Conservation (phyloP, 2,329 filamentous ascomycete species). For the Aureobasidium sp. region DNA sequence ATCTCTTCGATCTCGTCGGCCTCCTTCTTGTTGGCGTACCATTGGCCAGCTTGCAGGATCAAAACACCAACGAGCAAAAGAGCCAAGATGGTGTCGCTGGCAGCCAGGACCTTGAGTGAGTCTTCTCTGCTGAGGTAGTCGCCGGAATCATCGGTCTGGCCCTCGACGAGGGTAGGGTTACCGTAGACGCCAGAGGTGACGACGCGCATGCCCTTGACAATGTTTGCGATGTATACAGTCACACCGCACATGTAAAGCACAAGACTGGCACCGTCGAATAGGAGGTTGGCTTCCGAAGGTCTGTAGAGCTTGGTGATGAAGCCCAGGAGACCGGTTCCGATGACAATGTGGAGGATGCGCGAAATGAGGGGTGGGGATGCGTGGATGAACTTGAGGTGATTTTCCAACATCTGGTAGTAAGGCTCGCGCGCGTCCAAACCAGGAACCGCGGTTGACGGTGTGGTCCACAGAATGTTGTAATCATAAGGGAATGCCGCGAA, state of each 20-base stretch:
- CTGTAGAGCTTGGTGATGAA: slow-evolving; percentile 94
- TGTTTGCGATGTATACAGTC: slow-evolving; percentile 91
- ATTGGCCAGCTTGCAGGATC: slow-evolving; percentile 90
- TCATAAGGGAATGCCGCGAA: slow-evolving; percentile 97
- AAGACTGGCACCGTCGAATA: slow-evolving; percentile 73
- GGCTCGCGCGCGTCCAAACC: slow-evolving; percentile 35
- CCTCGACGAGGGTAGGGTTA: slow-evolving; percentile 28
- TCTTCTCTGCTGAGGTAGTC: slow-evolving; percentile 77
- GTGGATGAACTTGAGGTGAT: slow-evolving; percentile 84
- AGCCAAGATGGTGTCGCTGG: slow-evolving; percentile 92
- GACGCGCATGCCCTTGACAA: slow-evolving; percentile 85
- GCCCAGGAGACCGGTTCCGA: slow-evolving; percentile 76
- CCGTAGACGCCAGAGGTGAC: slow-evolving; percentile 66
- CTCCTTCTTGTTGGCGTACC: slow-evolving; percentile 96
- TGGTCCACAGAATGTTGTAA: slow-evolving; percentile 78
- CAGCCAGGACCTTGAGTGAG: slow-evolving; percentile 79
- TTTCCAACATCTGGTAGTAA: slow-evolving; percentile 80
- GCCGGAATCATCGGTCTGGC: slow-evolving; percentile 33
- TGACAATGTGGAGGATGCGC: slow-evolving; percentile 88
- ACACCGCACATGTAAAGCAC: slow-evolving; percentile 76
- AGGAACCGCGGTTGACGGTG: slow-evolving; percentile 42
- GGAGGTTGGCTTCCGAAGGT: slow-evolving; percentile 85
- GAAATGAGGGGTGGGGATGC: slow-evolving; percentile 84
- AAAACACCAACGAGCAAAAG: slow-evolving; percentile 86
- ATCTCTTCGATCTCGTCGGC: slow-evolving; percentile 65